Evolutionary conservation across 163 green algal genomes (phyloP).

Genomic region (Chlorella variabilis): DNA sequence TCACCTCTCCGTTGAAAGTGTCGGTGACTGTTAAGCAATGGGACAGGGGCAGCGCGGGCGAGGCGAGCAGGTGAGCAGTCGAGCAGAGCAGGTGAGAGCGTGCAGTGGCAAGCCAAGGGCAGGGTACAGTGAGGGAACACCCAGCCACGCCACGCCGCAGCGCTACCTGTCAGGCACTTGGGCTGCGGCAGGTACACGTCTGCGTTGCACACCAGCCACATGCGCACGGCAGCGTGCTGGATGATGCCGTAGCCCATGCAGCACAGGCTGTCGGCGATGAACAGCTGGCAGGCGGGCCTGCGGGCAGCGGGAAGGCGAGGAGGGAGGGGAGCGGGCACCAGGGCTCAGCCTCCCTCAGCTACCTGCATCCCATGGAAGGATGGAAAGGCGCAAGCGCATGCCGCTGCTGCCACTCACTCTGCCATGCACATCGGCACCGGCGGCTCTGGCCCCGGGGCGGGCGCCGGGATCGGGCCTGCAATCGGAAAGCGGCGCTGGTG

Average conservation of each 20-base stretch:
- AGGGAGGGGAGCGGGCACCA: no score
- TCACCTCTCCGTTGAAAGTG: not conserved
- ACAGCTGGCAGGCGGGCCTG: not conserved
- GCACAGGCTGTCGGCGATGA: not conserved
- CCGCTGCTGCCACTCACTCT: conserved; percentile 1
- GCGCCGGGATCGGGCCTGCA: not conserved
- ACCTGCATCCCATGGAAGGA: no score
- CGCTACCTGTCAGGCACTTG: not conserved
- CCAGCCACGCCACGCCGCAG: no score
- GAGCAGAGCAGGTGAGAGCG: no score
- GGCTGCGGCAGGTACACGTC: not conserved
- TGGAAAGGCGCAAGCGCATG: no score
- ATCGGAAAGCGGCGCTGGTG: no score
- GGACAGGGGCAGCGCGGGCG: not conserved
- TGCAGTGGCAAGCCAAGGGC: no score
- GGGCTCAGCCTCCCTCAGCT: no score
- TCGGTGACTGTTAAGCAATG: not conserved
- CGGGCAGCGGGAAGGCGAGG: no score
- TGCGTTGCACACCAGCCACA: not conserved
- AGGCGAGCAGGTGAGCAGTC: no score
- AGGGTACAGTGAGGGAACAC: no score
- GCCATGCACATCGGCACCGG: not conserved
- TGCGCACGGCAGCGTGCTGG: not conserved
- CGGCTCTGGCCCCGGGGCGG: not conserved
- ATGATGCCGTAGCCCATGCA: not conserved